Evolutionary conservation across 768 basidiomycete species (phyloP).

Genomic region (Amanita inopinata): DNA sequence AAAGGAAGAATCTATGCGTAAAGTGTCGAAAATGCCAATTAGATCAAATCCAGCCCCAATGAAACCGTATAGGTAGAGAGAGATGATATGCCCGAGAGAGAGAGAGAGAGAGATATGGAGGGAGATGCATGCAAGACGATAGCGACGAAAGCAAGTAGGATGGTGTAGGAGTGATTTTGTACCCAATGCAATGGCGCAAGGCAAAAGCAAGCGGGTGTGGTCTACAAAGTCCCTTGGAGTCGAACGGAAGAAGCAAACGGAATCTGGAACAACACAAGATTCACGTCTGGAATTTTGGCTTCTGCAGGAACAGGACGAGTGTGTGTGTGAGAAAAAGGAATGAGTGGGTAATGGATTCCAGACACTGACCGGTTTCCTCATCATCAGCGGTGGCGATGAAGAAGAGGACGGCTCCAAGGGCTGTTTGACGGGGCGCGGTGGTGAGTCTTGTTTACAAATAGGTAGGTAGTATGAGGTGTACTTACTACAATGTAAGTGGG

Average conservation of each 20-base stretch:
- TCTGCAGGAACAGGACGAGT: slow-evolving; percentile 15
- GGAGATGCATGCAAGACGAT: neutral
- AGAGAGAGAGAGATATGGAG: neutral
- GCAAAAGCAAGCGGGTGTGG: slow-evolving; percentile 7
- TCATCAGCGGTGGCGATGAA: slow-evolving; percentile 41
- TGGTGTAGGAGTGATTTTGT: neutral
- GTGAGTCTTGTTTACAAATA: neutral
- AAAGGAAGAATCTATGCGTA: neutral
- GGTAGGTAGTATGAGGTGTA: slow-evolving; percentile 6
- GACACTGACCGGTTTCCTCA: slow-evolving; percentile 42
- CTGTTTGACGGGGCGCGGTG: neutral
- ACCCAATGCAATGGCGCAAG: neutral
- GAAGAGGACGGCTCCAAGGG: slow-evolving; percentile 6
- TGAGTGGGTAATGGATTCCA: neutral
- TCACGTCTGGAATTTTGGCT: slow-evolving; percentile 21
- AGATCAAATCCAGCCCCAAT: too few species aligned
- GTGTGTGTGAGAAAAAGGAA: slow-evolving; percentile 1
- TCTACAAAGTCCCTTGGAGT: slow-evolving; percentile 9
- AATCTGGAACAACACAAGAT: neutral
- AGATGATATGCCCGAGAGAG: slow-evolving; percentile 11
- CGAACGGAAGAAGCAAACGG: neutral
- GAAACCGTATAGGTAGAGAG: too few species aligned
- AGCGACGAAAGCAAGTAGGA: slow-evolving; percentile 1
- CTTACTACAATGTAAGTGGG: slow-evolving; percentile 30
- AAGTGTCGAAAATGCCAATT: slow-evolving; percentile 12